Evolutionary conservation across 768 basidiomycete species (phyloP), one percentile per base, ranked within the genome.

Genomic region (Omphalotus guepiniiformis): DNA sequence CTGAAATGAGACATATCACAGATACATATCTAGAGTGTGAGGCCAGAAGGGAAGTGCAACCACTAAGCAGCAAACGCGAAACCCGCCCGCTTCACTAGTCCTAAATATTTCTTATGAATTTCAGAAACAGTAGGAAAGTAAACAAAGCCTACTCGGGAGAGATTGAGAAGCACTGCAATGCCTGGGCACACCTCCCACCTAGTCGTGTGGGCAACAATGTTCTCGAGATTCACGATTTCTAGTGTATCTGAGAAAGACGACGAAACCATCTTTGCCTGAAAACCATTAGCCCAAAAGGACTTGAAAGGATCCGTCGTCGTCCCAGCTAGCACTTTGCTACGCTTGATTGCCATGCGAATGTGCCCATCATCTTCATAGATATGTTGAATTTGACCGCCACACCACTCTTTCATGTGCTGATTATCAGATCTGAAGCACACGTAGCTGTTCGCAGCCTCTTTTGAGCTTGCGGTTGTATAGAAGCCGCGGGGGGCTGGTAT

Each of bases 321-420:
- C 19, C 7, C 19, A 4, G 22, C 7, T 6, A 15, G 7, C n/a
- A 23, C 16, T n/a, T 39, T 18, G 26, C 37, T 47, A 13, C 15
- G 26, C 8, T 39, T 3, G 21, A 47, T 39, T n/a, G 37, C 37
- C n/a, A 47, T n/a, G 13, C 28, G 16, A 16, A 47, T 4, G 16
- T 23, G 36, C 9, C 18, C 19, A 8, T 26, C 18, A 6, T 22
- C 6, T 39, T 25, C 26, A 29, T 21, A 47, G 23, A 47, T 47
- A 18, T 47, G 37, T 18, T 39, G 32, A 23, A 47, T 47, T 19
- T 39, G 46, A 23, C 46, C 46, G 3, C 23, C 46, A 8, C 7
- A 8, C 46, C 46, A 47, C 18, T 13, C 9, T 6, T 23, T 25
- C 12, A n/a, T 18, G n/a, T 19, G 16, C 3, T 16, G 30, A n/a